Evolutionary conservation across 176 grass and related monocot genomes (phyloP).

Genomic region (Phragmites australis): DNA sequence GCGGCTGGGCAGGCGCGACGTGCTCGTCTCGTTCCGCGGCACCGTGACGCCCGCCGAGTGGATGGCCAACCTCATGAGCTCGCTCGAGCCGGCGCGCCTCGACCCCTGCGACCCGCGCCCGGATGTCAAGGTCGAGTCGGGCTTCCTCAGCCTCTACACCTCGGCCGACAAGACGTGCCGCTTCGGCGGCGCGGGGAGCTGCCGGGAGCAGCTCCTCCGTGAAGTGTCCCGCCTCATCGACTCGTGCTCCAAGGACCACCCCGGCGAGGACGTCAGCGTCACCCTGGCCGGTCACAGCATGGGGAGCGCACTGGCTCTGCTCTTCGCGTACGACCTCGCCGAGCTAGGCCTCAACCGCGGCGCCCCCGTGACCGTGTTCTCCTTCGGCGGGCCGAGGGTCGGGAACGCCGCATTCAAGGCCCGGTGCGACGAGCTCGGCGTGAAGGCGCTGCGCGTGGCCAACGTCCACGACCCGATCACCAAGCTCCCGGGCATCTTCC

Average conservation of each 20-base stretch:
- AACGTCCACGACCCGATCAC: constrained; percentile 79
- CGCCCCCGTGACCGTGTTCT: constrained; percentile 75
- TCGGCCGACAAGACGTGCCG: constrained; percentile 66
- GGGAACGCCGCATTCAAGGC: constrained; percentile 76
- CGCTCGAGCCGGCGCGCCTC: constrained; percentile 61
- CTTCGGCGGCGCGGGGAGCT: constrained; percentile 68
- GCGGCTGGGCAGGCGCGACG: constrained; percentile 61
- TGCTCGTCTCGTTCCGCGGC: constrained; percentile 78
- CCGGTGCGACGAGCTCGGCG: constrained; percentile 75
- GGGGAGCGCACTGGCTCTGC: constrained; percentile 70
- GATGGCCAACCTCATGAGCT: constrained; percentile 87
- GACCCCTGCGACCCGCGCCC: constrained; percentile 57
- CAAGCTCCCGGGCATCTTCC: constrained; percentile 70
- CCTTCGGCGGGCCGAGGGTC: constrained; percentile 77
- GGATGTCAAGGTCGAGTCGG: constrained; percentile 80
- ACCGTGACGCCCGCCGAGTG: constrained; percentile 75
- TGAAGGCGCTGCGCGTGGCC: constrained; percentile 72
- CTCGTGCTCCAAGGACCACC: neutral
- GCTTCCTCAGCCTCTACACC: constrained; percentile 88
- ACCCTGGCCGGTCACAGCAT: constrained; percentile 90
- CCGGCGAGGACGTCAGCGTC: constrained; percentile 57
- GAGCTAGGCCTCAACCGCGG: constrained; percentile 68
- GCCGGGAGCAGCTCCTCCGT: constrained; percentile 81
- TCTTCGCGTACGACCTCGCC: constrained; percentile 69
- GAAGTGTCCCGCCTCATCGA: constrained; percentile 61